A percentile compares a stretch with the other conserved stretches of the same genome.
Evolutionary conservation across 2,329 filamentous ascomycete genomes (phyloP).

Genomic region (Furcasterigmium furcatum): DNA sequence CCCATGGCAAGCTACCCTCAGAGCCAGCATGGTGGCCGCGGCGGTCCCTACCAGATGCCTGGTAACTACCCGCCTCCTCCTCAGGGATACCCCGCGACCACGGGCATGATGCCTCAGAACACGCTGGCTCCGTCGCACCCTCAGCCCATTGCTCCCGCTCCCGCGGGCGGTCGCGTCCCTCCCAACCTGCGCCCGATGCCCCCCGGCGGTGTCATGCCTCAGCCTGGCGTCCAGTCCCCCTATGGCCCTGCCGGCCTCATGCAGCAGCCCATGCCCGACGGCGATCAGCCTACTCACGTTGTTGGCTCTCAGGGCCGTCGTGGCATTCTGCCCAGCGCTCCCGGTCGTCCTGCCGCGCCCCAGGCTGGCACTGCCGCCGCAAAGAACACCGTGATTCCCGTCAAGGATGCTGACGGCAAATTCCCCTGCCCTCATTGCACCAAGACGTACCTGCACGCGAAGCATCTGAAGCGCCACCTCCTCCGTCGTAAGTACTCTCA

Average conservation of each 20-base stretch:
- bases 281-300: constrained; percentile 77
- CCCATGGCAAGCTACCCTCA: constrained; percentile 52
- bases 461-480: constrained; percentile 95
- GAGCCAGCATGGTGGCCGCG: constrained; percentile 42
- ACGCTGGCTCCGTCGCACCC: constrained; percentile 67
- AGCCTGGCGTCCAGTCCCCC: constrained; percentile 54
- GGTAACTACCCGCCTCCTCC: constrained; percentile 52
- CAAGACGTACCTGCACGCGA: constrained; percentile 95
- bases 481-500: constrained; percentile 77
- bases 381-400: constrained; percentile 82
- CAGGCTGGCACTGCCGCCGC: constrained; percentile 63
- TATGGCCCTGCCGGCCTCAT: constrained; percentile 57
- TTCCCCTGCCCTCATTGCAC: constrained; percentile 98
- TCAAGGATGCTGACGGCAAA: constrained; percentile 96
- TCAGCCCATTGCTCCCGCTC: constrained; percentile 73
- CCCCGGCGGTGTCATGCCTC: constrained; percentile 59
- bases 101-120: constrained; percentile 63
- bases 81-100: constrained; percentile 52
- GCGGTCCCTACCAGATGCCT: constrained; percentile 52
- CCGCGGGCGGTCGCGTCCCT: constrained; percentile 52
- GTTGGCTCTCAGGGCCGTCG: constrained; percentile 92
- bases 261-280: constrained; percentile 52
- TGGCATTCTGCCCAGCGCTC: constrained; percentile 87
- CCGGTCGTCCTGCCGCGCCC: constrained; percentile 77
- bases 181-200: constrained; percentile 69